Percentiles rank a stretch among this genome's conserved stretches.
Conservation (phyloP, 805 yeast species). For the Hyphopichia homilentoma region DNA sequence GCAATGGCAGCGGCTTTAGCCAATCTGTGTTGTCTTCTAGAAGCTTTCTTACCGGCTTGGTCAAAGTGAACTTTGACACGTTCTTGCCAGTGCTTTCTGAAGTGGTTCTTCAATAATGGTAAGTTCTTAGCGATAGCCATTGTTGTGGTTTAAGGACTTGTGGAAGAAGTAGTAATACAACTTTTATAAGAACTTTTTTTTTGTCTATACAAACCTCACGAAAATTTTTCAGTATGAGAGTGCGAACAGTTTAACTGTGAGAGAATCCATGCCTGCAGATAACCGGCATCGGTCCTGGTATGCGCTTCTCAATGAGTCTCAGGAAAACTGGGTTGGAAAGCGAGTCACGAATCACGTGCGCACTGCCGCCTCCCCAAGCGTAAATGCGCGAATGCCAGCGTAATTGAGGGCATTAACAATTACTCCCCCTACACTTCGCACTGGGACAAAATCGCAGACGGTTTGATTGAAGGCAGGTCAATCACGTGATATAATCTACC, state of each 20-base stretch:
- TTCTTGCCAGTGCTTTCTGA: constrained; percentile 99
- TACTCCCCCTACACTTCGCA: too few relatives aligned
- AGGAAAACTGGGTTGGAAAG: too few relatives aligned
- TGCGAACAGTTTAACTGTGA: constrained; percentile 1
- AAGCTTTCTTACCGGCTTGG: constrained; percentile 99
- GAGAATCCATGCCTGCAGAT: not conserved
- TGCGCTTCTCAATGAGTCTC: too few relatives aligned
- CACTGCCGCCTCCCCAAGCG: too few relatives aligned
- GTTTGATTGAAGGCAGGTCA: too few relatives aligned
- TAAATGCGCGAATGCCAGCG: too few relatives aligned
- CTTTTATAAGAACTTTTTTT: not conserved
- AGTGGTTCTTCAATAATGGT: constrained; percentile 99
- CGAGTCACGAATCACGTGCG: too few relatives aligned
- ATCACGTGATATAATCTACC: too few relatives aligned
- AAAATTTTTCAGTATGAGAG: constrained; percentile 2
- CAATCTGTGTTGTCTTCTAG: constrained; percentile 94
- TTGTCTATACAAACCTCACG: not conserved
- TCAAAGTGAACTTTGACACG: constrained; percentile 99
- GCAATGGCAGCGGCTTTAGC: constrained; percentile 91
- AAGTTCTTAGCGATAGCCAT: constrained; percentile 97
- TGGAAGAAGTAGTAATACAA: not conserved
- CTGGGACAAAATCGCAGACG: too few relatives aligned
- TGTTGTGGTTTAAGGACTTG: constrained; percentile 16
- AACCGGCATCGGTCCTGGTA: too few relatives aligned
- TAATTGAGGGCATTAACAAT: too few relatives aligned